phyloP scores from a whole-genome alignment of 441 rosid species.

The Raphanus hybrid region DNA sequence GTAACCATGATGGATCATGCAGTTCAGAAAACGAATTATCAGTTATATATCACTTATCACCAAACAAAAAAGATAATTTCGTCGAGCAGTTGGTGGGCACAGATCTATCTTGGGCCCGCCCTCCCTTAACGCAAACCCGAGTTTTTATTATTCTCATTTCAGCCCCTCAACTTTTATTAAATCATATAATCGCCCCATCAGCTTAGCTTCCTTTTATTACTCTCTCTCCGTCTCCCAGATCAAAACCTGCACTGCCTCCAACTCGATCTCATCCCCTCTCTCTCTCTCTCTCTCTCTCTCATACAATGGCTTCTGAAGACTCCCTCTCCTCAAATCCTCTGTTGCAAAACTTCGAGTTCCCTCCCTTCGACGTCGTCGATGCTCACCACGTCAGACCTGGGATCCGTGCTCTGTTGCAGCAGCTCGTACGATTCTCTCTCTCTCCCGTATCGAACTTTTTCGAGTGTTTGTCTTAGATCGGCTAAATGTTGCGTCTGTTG shows the following conservation, averaged over 20 bases:
- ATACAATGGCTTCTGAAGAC: constrained; percentile 36
- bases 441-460: background rate
- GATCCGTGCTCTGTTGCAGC: constrained; percentile 63
- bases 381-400: constrained; percentile 77
- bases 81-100: constrained; percentile 23
- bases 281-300: constrained; percentile 15
- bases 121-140: constrained; percentile 14
- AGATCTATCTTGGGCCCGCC: background rate
- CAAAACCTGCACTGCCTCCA: constrained; percentile 9
- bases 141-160: background rate
- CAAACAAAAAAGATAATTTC: background rate
- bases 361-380: constrained; percentile 64
- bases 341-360: constrained; percentile 67
- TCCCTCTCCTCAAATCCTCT: constrained; percentile 57
- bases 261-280: background rate
- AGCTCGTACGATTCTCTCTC: constrained; percentile 53
- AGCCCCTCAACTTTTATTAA: too few relatives aligned
- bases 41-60: background rate
- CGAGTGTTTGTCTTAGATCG: background rate
- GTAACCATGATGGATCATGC: constrained; percentile 4
- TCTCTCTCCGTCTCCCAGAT: constrained; percentile 42
- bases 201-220: constrained; percentile 37
- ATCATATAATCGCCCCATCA: constrained; percentile 46
- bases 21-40: constrained; percentile 3
- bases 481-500: background rate